phyloP scores from a whole-genome alignment of 2,329 filamentous ascomycete species.

The Nemania sp. region DNA sequence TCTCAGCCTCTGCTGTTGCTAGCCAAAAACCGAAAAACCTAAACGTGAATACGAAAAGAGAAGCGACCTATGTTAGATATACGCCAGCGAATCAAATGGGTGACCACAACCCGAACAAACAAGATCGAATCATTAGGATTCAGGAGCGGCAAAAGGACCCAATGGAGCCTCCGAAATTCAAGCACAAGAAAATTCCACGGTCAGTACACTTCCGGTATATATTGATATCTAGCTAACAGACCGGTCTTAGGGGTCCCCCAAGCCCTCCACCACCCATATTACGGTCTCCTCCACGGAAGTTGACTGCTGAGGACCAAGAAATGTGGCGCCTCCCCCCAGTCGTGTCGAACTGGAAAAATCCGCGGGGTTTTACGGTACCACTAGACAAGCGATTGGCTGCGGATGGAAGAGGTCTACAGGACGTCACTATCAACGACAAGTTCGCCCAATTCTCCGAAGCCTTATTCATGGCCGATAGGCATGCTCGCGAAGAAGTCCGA shows the following conservation, averaged over 20 bases:
- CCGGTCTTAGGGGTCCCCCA: constrained; percentile 69
- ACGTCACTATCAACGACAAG: constrained; percentile 97
- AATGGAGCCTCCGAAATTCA: constrained; percentile 94
- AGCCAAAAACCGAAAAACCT: constrained; percentile 97
- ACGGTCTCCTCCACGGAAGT: constrained; percentile 90
- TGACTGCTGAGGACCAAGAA: constrained; percentile 96
- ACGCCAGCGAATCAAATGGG: constrained; percentile 98
- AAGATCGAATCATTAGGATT: constrained; percentile 98
- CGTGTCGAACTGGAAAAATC: constrained; percentile 99
- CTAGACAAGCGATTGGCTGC: constrained; percentile 94
- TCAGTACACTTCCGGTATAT: not conserved
- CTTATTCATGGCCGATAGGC: constrained; percentile 89
- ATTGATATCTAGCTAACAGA: not conserved
- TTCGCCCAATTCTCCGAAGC: constrained; percentile 96
- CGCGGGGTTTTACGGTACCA: constrained; percentile 95
- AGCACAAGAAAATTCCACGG: constrained; percentile 92
- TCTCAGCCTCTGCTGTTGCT: constrained; percentile 84
- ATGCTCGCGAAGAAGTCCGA: constrained; percentile 93
- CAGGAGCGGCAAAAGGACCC: constrained; percentile 92
- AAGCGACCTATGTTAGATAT: constrained; percentile 92
- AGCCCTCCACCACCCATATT: constrained; percentile 92
- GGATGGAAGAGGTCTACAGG: constrained; percentile 87
- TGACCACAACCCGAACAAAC: constrained; percentile 78
- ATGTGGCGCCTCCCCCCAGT: no score
- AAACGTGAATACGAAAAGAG: constrained; percentile 75